Evolutionary conservation across 768 basidiomycete genomes (phyloP), one percentile per base, ranked within the genome.

Genomic region (Tylopilus intermedius): DNA sequence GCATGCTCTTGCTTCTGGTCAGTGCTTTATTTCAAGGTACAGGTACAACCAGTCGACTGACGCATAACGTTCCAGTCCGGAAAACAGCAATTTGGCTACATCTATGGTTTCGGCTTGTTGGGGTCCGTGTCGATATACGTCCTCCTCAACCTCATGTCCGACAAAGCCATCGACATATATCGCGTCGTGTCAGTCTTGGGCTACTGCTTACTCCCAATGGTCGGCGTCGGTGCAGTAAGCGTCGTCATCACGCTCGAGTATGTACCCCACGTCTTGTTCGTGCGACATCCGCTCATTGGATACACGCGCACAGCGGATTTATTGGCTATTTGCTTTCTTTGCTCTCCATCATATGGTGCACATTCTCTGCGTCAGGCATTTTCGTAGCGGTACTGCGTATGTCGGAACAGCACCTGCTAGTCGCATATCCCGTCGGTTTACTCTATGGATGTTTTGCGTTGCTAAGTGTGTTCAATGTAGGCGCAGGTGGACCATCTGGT

Each of bases 71-170:
- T 0, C 27, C 61, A 99, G 96, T 96, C 95, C 6, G 96, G 96
- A 53, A 97, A 96, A 75, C 90, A 91, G 4, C 96, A 98, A 67
- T 99, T 99, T 71, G 93, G 90, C 45, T 98, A 97, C 70, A 98
- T 98, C 54, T 99, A 99, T 68, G 96, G 95, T 35, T 90, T 99
- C 57, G 95, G 89, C 49, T 80, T 97, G n/a, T 81, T 98, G 61
- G 96, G 96, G 49, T 92, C 88, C 7, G 79, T 82, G 11, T 91
- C 92, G 26, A 86, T 98, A 67, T 97, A 98, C 77, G 82, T 86
- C 48, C 85, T 99, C 54, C 81, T 99, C 58, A 98, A 99, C 68
- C 79, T 97, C 58, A 98, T 99, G 96, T 92, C 92, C 26, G 89
- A 91, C 71, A 81, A 84, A 49, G 90, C 87, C 41, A 98, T 99